Evolutionary conservation across 2,329 filamentous ascomycete species (phyloP).

Genomic region (Colletotrichum sp.): DNA sequence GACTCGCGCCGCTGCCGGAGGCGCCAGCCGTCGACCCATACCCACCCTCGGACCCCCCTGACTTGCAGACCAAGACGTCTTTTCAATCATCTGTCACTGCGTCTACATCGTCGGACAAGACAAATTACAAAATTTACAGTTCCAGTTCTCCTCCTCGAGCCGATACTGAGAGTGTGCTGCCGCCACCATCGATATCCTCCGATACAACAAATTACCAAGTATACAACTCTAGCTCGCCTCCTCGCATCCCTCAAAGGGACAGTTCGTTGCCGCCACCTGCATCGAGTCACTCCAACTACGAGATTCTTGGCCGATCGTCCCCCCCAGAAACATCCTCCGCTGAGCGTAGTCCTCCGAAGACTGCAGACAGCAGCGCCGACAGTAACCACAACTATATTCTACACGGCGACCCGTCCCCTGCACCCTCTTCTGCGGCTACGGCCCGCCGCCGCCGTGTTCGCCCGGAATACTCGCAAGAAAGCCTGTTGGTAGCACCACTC

Average conservation of each 20-base stretch:
- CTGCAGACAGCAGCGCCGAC: constrained; percentile 44
- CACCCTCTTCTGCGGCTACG: constrained; percentile 43
- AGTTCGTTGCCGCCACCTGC: constrained; percentile 42
- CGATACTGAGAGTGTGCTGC: constrained; percentile 41
- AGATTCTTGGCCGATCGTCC: constrained; percentile 56
- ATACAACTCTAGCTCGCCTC: constrained; percentile 52
- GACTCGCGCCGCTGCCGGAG: constrained; percentile 37
- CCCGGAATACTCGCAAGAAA: constrained; percentile 64
- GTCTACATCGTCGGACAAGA: constrained; percentile 56
- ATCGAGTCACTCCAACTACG: constrained; percentile 55
- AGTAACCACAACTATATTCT: constrained; percentile 60
- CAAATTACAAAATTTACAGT: constrained; percentile 61
- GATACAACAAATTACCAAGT: constrained; percentile 62
- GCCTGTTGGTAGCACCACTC: constrained; percentile 62
- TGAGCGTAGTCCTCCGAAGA: constrained; percentile 36
- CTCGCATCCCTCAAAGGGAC: constrained; percentile 39
- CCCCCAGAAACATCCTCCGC: constrained; percentile 44
- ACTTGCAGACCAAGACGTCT: constrained; percentile 26
- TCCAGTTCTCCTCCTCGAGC: constrained; percentile 47
- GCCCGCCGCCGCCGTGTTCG: constrained; percentile 35
- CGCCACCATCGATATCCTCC: constrained; percentile 46
- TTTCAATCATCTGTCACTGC: constrained; percentile 32
- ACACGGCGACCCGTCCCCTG: constrained; percentile 48
- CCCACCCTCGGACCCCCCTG: not conserved
- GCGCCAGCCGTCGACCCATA: not conserved